Evolutionary conservation across 164 flowering plant species (phyloP), one percentile per base, ranked within the genome.

Genomic region (Kalanchoe fedtschenkoi): DNA sequence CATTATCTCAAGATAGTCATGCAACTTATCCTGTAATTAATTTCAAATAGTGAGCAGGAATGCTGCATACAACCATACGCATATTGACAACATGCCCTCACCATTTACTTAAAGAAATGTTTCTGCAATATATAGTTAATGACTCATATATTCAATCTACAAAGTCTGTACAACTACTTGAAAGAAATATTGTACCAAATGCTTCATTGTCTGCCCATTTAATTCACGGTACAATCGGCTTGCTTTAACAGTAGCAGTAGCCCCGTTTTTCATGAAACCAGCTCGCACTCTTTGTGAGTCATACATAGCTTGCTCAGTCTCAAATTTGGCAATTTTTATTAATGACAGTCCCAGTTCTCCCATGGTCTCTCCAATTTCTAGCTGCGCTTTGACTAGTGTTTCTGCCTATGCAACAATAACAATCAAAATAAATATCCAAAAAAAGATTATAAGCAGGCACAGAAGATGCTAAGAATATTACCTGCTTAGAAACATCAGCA

Each of bases 291-390:
- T 84, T 74, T 93, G 99, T 19, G 88, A 70, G 65, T 79, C 74
- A 35, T 72, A 69, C 26, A 74, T 34, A 15, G 92, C 87, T 66
- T 79, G 77, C 76, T 85, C 96, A 2, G 74, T 84, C 76, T 90
- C 99, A 70, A 90, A 90, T 59, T 89, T 93, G 1, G 91, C 77
- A 69, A 93, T 61, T 53, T 93, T 90, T 22, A 93, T 76, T 56
- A 88, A 85, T 16, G 97, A 79, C 32, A 93, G 60, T 28, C 99
- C 99, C 53, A 93, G 65, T 60, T 87, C 92, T 19, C 99, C 97
- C 87, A 88, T 80, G 41, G 96, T 88, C 62, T 90, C 93, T 67
- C 97, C 99, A 73, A 90, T 79, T 70, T 90, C 97, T 74, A 90
- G 95, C 69, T 93, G 99, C 26, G 92, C 90, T 73, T 93, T 93